phyloP scores from a whole-genome alignment of 192 early-diverging fungal genomes.

The Podila verticillata region DNA sequence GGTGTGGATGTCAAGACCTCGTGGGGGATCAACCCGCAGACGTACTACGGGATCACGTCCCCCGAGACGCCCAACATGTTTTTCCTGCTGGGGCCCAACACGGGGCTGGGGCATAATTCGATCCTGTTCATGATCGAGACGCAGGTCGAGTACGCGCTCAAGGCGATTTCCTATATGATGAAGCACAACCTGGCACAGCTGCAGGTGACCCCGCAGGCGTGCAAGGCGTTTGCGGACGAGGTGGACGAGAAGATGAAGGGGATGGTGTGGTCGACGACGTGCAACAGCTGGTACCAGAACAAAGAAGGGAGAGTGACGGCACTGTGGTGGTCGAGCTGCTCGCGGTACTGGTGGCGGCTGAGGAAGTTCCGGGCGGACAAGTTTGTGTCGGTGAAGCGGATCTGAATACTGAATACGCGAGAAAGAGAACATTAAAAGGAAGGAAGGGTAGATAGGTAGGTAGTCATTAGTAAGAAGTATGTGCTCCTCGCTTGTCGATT shows the following conservation, averaged over 20 bases:
- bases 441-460: too few species aligned
- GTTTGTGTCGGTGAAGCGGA: constrained; percentile 15
- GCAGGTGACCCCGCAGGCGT: constrained; percentile 40
- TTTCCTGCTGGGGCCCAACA: constrained; percentile 62
- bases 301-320: constrained; percentile 45
- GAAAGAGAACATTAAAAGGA: too few species aligned
- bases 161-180: constrained; percentile 53
- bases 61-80: constrained; percentile 65
- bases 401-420: too few species aligned
- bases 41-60: constrained; percentile 55
- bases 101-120: constrained; percentile 59
- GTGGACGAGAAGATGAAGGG: constrained; percentile 49
- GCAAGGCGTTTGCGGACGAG: constrained; percentile 30
- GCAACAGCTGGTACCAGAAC: constrained; percentile 65
- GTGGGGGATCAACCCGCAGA: constrained; percentile 50
- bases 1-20: constrained; percentile 26
- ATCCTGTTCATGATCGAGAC: constrained; percentile 63
- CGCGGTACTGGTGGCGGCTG: constrained; percentile 34
- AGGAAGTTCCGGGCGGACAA: constrained; percentile 17
- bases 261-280: constrained; percentile 60
- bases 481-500: too few species aligned
- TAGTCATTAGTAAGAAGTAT: too few species aligned
- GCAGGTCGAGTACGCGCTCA: constrained; percentile 57
- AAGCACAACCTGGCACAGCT: constrained; percentile 48
- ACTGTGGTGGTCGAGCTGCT: constrained; percentile 40